Percentiles rank a stretch among this genome's conserved stretches.
These are phyloP conservation scores for Raphidocelis subcapitata DNA, from an alignment of 139 green algal species.

Conservation along the genomic window DNA sequence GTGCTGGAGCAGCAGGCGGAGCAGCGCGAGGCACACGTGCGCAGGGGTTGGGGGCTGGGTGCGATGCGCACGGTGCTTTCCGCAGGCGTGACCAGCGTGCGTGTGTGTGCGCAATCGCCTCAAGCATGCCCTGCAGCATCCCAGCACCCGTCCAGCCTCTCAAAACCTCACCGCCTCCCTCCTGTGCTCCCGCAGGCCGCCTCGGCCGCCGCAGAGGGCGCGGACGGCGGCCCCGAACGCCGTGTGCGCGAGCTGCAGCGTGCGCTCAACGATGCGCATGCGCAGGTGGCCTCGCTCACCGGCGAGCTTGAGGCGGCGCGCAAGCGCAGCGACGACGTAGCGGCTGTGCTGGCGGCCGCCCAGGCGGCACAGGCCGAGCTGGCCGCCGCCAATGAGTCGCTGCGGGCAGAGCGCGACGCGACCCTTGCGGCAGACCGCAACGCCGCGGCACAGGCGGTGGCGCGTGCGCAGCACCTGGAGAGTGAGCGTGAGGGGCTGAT, in stretches of 20 bases:
- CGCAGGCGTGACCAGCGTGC: too few relatives aligned
- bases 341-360: neutral
- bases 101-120: neutral
- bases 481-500: too few relatives aligned
- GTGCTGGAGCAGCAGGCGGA: slow-evolving; percentile 1
- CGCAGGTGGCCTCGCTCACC: neutral
- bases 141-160: too few relatives aligned
- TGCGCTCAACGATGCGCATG: too few relatives aligned
- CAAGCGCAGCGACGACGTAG: neutral
- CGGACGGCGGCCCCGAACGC: neutral
- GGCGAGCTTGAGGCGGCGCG: neutral
- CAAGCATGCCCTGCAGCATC: too few relatives aligned
- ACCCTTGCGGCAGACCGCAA: too few relatives aligned
- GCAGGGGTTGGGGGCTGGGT: neutral
- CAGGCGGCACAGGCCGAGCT: neutral
- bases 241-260: neutral
- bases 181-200: too few relatives aligned
- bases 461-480: too few relatives aligned
- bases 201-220: neutral
- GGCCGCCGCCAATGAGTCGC: neutral
- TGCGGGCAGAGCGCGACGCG: neutral
- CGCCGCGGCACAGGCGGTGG: too few relatives aligned
- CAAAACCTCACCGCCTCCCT: too few relatives aligned
- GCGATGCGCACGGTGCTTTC: too few relatives aligned
- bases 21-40: neutral